Evolutionary conservation across 2,329 filamentous ascomycete genomes (phyloP).

Genomic region (Tolypocladium album): DNA sequence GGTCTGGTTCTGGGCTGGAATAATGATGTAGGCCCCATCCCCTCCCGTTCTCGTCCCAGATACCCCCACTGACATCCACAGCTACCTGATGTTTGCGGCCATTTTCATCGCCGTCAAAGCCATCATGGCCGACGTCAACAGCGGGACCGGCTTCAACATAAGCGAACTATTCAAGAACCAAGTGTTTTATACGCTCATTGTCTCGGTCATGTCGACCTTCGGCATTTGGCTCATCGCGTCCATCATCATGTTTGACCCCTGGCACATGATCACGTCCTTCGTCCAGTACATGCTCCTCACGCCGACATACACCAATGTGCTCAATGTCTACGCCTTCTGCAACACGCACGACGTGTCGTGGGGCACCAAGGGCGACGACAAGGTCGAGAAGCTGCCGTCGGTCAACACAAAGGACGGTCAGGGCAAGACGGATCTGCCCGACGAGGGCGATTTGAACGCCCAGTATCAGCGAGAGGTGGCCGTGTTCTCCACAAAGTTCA

Average conservation of each 20-base stretch:
- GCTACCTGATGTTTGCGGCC: slow-evolving; percentile 88
- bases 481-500: slow-evolving; percentile 63
- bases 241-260: slow-evolving; percentile 92
- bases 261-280: slow-evolving; percentile 98
- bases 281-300: slow-evolving; percentile 90
- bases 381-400: slow-evolving; percentile 78
- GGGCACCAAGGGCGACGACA: slow-evolving; percentile 97
- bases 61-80: slow-evolving; percentile 20
- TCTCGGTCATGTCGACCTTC: slow-evolving; percentile 87
- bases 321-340: slow-evolving; percentile 98
- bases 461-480: slow-evolving; percentile 82
- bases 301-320: slow-evolving; percentile 93
- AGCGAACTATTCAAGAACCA: slow-evolving; percentile 71
- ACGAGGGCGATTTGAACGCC: slow-evolving; percentile 88
- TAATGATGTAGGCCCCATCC: slow-evolving; percentile 64
- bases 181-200: slow-evolving; percentile 86
- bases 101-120: slow-evolving; percentile 87
- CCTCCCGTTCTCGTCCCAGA: neutral
- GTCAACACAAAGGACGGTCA: slow-evolving; percentile 80
- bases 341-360: slow-evolving; percentile 97
- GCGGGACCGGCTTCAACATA: slow-evolving; percentile 55
- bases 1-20: slow-evolving; percentile 95
- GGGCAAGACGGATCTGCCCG: slow-evolving; percentile 91
- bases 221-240: slow-evolving; percentile 87
- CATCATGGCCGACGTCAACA: slow-evolving; percentile 58